Evolutionary conservation across 495 filamentous ascomycete species (phyloP).

Genomic region (Cryomyces antarcticus): DNA sequence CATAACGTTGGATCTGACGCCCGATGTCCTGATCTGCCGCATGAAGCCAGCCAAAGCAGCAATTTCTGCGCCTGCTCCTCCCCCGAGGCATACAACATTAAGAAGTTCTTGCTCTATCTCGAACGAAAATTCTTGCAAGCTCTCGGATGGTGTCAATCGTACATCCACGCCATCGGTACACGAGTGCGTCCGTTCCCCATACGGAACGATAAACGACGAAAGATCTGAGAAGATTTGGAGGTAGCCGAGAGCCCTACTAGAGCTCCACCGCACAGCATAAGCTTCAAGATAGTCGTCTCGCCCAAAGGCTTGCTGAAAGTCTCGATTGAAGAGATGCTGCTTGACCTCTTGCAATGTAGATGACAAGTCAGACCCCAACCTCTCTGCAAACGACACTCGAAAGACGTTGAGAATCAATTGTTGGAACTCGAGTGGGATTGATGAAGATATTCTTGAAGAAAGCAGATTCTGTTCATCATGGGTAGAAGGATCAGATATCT

Average conservation of each 20-base stretch:
- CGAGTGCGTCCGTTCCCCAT: slow-evolving; percentile 16
- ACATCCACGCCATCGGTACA: background rate
- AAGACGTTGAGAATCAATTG: slow-evolving; percentile 67
- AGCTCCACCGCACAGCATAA: slow-evolving; percentile 78
- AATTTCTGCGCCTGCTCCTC: slow-evolving; percentile 70
- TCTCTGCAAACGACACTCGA: slow-evolving; percentile 32
- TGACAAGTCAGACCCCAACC: slow-evolving; percentile 26
- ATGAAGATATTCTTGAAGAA: too few species aligned
- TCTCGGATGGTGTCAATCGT: background rate
- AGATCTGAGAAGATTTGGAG: slow-evolving; percentile 30
- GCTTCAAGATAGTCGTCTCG: slow-evolving; percentile 42
- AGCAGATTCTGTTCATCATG: too few species aligned
- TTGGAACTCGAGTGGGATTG: slow-evolving; percentile 29
- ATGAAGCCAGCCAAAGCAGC: slow-evolving; percentile 51
- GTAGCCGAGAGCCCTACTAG: slow-evolving; percentile 65
- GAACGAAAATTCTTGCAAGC: background rate
- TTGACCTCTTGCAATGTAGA: slow-evolving; percentile 60
- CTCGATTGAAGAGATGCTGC: slow-evolving; percentile 58
- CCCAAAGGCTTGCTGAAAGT: slow-evolving; percentile 67
- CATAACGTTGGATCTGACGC: background rate
- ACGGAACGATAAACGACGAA: slow-evolving; percentile 14
- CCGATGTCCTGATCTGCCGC: slow-evolving; percentile 7
- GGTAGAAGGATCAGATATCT: too few species aligned
- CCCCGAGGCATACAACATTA: slow-evolving; percentile 54
- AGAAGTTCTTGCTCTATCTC: background rate